Conservation (phyloP, 768 basidiomycete species). For the Boletus subparvulus region DNA sequence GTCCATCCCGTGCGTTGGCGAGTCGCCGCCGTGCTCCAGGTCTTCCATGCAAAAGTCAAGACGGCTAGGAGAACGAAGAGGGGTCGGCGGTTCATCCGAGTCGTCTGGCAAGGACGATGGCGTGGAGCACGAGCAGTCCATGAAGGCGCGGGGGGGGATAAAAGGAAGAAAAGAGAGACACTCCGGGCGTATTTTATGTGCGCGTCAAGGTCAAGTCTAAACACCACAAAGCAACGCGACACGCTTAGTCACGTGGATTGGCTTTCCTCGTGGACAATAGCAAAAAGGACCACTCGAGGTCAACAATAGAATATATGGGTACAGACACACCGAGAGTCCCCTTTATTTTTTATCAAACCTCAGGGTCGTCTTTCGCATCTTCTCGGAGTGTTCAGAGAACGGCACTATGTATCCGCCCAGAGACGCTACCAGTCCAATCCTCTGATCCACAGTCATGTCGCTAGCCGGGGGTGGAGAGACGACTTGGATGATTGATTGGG, state of each 20-base stretch:
- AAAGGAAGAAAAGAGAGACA: neutral
- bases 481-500: conserved; percentile 69
- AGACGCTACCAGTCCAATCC: conserved; percentile 29
- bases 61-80: conserved; percentile 48
- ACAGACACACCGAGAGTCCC: conserved; percentile 22
- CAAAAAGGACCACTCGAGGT: neutral
- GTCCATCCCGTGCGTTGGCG: conserved; percentile 7
- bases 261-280: conserved; percentile 9
- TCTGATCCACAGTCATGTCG: conserved; percentile 26
- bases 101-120: conserved; percentile 10
- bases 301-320: conserved; percentile 12
- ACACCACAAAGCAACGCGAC: conserved; percentile 24
- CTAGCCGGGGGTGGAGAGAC: conserved; percentile 47
- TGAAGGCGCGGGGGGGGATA: neutral
- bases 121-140: conserved; percentile 12
- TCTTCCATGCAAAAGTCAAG: conserved; percentile 39
- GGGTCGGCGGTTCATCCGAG: conserved; percentile 18
- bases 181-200: conserved; percentile 8
- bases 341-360: conserved; percentile 24
- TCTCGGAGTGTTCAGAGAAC: conserved; percentile 39
- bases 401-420: conserved; percentile 43
- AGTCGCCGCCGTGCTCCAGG: neutral
- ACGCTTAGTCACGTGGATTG: conserved; percentile 26
- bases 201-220: conserved; percentile 15
- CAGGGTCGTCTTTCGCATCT: conserved; percentile 37